phyloP scores from a whole-genome alignment of 2,329 filamentous ascomycete genomes.

The Monosporascus sp. region DNA sequence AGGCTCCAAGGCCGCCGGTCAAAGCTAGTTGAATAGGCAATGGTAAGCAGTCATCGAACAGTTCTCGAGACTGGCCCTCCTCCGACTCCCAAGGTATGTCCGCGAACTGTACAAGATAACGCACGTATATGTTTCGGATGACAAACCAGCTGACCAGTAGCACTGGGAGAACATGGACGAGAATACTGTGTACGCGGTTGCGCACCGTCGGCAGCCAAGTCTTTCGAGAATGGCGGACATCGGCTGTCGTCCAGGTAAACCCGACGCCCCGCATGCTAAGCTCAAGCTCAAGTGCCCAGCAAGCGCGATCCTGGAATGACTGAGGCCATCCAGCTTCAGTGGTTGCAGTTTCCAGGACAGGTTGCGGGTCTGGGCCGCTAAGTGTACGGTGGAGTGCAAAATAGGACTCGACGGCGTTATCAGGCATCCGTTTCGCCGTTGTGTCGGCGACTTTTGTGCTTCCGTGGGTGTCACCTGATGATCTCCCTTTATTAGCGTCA shows the following conservation, averaged over 20 bases:
- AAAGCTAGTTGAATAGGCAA: slow-evolving; percentile 28
- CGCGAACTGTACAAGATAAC: slow-evolving; percentile 7
- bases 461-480: slow-evolving; percentile 1
- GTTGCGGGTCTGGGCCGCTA: slow-evolving; percentile 17
- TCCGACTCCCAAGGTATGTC: slow-evolving; percentile 7
- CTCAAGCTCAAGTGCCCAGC: slow-evolving; percentile 39
- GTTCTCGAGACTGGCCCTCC: slow-evolving; percentile 1
- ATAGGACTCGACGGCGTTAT: slow-evolving; percentile 3
- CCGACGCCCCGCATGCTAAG: slow-evolving; percentile 38
- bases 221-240: slow-evolving; percentile 36
- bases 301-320: slow-evolving; percentile 32
- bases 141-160: slow-evolving; percentile 29
- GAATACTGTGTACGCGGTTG: slow-evolving; percentile 34
- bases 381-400: slow-evolving; percentile 15
- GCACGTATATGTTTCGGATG: slow-evolving; percentile 28
- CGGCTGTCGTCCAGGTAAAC: slow-evolving; percentile 39
- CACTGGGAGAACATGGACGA: slow-evolving; percentile 31
- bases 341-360: slow-evolving; percentile 31
- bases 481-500: not conserved
- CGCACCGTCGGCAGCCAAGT: slow-evolving; percentile 35
- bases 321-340: slow-evolving; percentile 34
- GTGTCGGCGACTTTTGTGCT: not conserved
- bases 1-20: slow-evolving; percentile 34
- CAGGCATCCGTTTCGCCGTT: slow-evolving; percentile 4
- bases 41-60: slow-evolving; percentile 30